phyloP scores from a whole-genome alignment of 1,284 basidiomycete genomes.

The Phylloboletellus chloephorus region DNA sequence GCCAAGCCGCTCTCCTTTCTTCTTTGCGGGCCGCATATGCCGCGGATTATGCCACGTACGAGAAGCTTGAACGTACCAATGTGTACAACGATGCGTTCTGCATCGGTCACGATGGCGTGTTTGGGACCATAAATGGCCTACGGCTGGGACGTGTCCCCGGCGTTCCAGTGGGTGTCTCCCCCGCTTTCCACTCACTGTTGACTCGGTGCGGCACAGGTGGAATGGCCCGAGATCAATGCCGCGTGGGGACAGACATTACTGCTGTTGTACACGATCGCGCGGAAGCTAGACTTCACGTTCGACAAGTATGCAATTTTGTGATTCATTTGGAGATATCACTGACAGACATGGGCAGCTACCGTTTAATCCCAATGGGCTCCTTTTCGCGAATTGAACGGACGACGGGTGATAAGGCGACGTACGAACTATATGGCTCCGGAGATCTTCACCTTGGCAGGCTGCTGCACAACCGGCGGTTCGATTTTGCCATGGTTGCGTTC shows the following conservation, averaged over 20 bases:
- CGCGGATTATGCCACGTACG: constrained; percentile 68
- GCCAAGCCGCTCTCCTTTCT: constrained; percentile 64
- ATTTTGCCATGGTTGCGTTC: constrained; percentile 93
- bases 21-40: constrained; percentile 73
- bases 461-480: constrained; percentile 92
- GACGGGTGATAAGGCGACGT: constrained; percentile 74
- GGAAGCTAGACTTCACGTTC: constrained; percentile 84
- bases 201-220: constrained; percentile 52
- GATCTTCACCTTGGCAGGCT: constrained; percentile 85
- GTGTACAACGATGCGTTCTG: constrained; percentile 99
- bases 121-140: constrained; percentile 96
- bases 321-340: constrained; percentile 10
- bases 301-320: constrained; percentile 52
- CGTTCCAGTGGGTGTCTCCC: constrained; percentile 49
- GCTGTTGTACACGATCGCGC: constrained; percentile 84
- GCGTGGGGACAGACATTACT: constrained; percentile 97
- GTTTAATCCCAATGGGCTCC: constrained; percentile 87
- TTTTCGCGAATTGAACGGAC: constrained; percentile 87
- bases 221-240: constrained; percentile 99
- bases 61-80: constrained; percentile 88
- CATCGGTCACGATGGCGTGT: constrained; percentile 90
- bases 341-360: constrained; percentile 53
- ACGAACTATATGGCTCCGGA: constrained; percentile 88
- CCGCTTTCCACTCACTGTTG: constrained; percentile 5
- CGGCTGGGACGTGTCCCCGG: constrained; percentile 83